Conservation (phyloP, 2,329 filamentous ascomycete genomes). For the Colletotrichum siamense region DNA sequence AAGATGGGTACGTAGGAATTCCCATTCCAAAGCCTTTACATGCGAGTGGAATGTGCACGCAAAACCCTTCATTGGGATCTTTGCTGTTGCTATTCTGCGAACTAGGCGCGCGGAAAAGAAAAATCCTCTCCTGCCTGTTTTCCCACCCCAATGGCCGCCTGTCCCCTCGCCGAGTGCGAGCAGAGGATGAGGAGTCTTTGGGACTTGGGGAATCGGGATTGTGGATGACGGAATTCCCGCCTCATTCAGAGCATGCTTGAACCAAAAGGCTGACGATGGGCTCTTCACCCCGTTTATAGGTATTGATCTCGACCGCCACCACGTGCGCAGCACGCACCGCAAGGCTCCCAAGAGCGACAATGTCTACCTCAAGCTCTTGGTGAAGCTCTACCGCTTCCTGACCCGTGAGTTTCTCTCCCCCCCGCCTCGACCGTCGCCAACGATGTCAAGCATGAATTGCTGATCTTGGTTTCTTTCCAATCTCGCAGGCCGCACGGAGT, state of each 20-base stretch:
- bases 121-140: conserved; percentile 23
- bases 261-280: conserved; percentile 66
- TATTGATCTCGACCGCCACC: conserved; percentile 76
- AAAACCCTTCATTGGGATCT: background rate
- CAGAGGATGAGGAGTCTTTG: background rate
- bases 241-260: conserved; percentile 66
- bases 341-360: conserved; percentile 98
- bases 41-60: conserved; percentile 35
- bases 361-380: conserved; percentile 95
- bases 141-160: background rate
- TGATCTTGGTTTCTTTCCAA: background rate
- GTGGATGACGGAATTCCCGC: conserved; percentile 29
- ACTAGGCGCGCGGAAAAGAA: conserved; percentile 22
- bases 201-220: background rate
- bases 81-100: conserved; percentile 19
- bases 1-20: conserved; percentile 66
- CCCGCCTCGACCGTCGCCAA: background rate
- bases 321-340: conserved; percentile 78
- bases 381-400: conserved; percentile 98
- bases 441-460: background rate
- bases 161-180: background rate
- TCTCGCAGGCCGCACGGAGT: conserved; percentile 84
- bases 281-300: conserved; percentile 55
- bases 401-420: conserved; percentile 73
- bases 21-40: conserved; percentile 41